Conservation (phyloP, 2,329 filamentous ascomycete genomes). For the Stachybotrys elegans region DNA sequence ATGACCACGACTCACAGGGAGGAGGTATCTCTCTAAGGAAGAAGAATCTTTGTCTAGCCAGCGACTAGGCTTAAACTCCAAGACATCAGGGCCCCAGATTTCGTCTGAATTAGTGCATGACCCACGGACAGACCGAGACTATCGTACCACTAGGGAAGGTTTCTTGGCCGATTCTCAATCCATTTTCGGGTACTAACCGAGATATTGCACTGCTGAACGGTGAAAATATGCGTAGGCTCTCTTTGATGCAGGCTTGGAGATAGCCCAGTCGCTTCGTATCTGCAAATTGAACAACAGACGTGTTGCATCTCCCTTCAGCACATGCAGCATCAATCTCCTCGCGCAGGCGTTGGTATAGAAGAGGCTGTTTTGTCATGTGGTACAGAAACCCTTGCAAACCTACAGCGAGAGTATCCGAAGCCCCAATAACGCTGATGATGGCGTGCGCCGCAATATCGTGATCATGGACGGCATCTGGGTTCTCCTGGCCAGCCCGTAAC, state of each 20-base stretch:
- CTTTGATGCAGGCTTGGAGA: conserved; percentile 32
- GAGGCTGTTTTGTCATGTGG: conserved; percentile 8
- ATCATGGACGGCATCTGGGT: conserved; percentile 11
- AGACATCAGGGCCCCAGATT: conserved; percentile 31
- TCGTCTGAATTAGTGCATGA: conserved; percentile 22
- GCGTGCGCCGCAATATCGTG: conserved; percentile 8
- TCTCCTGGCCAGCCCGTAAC: conserved; percentile 12
- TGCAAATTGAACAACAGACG: conserved; percentile 6
- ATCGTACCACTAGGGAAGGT: conserved; percentile 24
- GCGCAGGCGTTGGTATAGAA: conserved; percentile 3
- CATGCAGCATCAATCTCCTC: conserved; percentile 8
- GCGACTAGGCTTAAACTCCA: conserved; percentile 14
- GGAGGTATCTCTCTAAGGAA: conserved; percentile 7
- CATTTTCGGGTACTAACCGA: conserved; percentile 25
- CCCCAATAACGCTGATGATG: conserved; percentile 6
- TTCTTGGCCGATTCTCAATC: conserved; percentile 18
- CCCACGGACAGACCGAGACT: conserved; percentile 12
- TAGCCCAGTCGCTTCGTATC: conserved; percentile 24
- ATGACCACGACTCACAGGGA: conserved; percentile 8
- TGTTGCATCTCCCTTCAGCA: conserved; percentile 2
- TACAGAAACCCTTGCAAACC: conserved; percentile 11
- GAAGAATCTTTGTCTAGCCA: conserved; percentile 7
- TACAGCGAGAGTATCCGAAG: conserved; percentile 8
- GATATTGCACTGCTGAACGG: conserved; percentile 13
- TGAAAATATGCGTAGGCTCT: conserved; percentile 33